Evolutionary conservation across 176 grass and related monocot species (phyloP).

Genomic region (Microstegium vimineum): DNA sequence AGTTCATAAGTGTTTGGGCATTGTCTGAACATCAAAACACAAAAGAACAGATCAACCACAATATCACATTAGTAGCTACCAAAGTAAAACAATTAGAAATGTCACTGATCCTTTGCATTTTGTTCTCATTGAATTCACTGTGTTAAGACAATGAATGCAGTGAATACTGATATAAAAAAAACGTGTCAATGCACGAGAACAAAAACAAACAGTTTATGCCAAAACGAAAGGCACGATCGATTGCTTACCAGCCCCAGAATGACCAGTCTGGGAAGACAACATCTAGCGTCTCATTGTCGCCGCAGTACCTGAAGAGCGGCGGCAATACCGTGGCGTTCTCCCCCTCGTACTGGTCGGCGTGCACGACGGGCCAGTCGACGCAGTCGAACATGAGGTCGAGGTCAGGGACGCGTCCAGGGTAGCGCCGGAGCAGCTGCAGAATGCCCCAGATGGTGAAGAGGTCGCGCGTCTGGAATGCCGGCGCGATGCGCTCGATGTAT

Average conservation of each 20-base stretch:
- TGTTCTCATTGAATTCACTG: not conserved
- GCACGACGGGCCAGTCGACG: constrained; percentile 60
- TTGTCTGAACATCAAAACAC: constrained; percentile 9
- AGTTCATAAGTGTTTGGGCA: constrained; percentile 2
- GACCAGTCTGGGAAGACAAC: constrained; percentile 90
- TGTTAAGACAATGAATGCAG: not conserved
- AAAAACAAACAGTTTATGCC: not conserved
- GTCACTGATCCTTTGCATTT: not conserved
- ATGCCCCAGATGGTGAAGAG: constrained; percentile 92
- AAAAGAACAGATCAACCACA: not conserved
- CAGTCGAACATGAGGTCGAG: constrained; percentile 91
- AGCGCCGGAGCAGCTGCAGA: constrained; percentile 74
- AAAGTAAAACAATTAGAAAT: not conserved
- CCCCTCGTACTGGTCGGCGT: constrained; percentile 29
- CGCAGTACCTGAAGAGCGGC: constrained; percentile 84
- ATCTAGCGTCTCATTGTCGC: constrained; percentile 62
- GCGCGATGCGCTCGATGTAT: constrained; percentile 58
- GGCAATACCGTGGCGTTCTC: constrained; percentile 49
- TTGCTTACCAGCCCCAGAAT: constrained; percentile 97
- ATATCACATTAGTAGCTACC: not conserved
- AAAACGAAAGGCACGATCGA: not conserved
- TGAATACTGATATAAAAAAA: constrained; percentile 21
- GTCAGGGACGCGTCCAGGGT: constrained; percentile 73
- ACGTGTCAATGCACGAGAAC: not conserved
- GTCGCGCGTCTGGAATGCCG: constrained; percentile 64